phyloP scores from a whole-genome alignment of 2,329 filamentous ascomycete genomes.

The Diaporthe caulivora region DNA sequence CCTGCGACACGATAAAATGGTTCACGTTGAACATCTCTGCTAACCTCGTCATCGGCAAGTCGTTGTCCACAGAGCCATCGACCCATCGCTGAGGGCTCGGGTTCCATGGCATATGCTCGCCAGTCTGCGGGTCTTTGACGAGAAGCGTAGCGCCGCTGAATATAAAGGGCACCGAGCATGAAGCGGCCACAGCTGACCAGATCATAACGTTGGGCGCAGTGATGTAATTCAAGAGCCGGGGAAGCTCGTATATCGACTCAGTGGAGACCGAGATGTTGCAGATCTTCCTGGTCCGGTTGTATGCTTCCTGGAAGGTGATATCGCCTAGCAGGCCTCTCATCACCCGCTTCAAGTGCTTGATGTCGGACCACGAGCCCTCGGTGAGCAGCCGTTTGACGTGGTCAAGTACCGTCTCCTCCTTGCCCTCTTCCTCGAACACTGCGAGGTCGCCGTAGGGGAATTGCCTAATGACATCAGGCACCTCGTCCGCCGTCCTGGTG shows the following conservation, averaged over 20 bases:
- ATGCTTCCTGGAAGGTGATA: conserved; percentile 94
- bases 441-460: conserved; percentile 85
- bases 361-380: conserved; percentile 88
- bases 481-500: conserved; percentile 81
- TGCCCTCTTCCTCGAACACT: conserved; percentile 78
- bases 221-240: conserved; percentile 89
- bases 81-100: conserved; percentile 89
- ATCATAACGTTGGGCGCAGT: conserved; percentile 95
- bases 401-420: conserved; percentile 72
- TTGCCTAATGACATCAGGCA: conserved; percentile 74
- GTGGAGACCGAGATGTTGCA: conserved; percentile 95
- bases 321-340: conserved; percentile 87
- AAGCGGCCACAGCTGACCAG: conserved; percentile 96
- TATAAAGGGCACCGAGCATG: conserved; percentile 90
- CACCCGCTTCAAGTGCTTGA: conserved; percentile 81
- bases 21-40: conserved; percentile 98
- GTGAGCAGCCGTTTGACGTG: conserved; percentile 81
- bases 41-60: conserved; percentile 89
- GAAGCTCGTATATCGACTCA: conserved; percentile 87
- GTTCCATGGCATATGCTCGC: conserved; percentile 84
- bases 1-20: conserved; percentile 97
- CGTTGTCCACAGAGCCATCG: conserved; percentile 94
- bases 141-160: conserved; percentile 84
- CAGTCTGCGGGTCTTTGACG: conserved; percentile 86
- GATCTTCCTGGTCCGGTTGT: conserved; percentile 92